Base-by-base conservation (phyloP, 257 asterid species). In the Verbascum thapsus region DNA sequence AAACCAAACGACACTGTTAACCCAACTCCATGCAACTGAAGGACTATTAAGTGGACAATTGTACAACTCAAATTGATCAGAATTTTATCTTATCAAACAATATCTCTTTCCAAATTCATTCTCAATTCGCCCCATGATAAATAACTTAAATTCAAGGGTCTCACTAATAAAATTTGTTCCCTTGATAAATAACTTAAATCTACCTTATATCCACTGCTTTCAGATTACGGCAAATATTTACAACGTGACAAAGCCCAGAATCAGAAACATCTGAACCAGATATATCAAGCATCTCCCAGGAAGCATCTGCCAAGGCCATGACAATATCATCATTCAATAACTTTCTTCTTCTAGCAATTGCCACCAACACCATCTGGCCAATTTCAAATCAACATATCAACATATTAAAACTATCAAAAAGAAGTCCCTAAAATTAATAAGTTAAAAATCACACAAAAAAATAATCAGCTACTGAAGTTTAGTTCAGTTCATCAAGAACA, bases 301-400 rank as follows among this genome's bases (percentile, higher is more conserved):
- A 87, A 71, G 80, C 76, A 70, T 92, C 99, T 17, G 83, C 90
- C 71, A 89, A 81, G 13, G 95, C 81, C 73, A 84, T 53, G 41
- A 87, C 52, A 45, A 90, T 66, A 30, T 74, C 81, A 71, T 92
- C 97, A 78, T 68, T 80, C 78, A 92, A 74, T 48, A 92, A 57
- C 81, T 79, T 89, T 64, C 90, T 82, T 75, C 99, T 80, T 51
- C 90, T 87, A n/a, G 95, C 96, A 74, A 92, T 82, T 61, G 99
- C 97, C 48, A 81, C 71, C 67, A 92, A 66, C 49, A 76, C 80
- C 88, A 89, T 77, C 97, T 91, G 81, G 18, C n/a, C 19, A 42
- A 55, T 50, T 32, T 39, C 15, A 53, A 44, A 23, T 11, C 18
- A 43, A 40, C 58, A 61, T 3, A 13, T 12, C 4, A 23, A 34